phyloP scores from a whole-genome alignment of 2,329 filamentous ascomycete genomes.

The Aspergillus pseudoviridinutans region DNA sequence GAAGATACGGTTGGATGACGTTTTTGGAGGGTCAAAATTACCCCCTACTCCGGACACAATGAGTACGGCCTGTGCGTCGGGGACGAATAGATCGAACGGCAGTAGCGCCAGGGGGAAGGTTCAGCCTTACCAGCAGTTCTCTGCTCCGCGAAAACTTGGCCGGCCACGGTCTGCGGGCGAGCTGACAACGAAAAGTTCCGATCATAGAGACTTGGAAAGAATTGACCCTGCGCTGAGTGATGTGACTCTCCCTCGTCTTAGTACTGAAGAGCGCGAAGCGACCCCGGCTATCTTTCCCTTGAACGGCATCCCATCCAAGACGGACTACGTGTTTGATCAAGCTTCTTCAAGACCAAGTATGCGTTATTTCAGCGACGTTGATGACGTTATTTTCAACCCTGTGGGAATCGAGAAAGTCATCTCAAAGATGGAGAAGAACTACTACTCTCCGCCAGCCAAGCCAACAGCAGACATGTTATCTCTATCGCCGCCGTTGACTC shows the following conservation, averaged over 20 bases:
- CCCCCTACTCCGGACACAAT: conserved; percentile 44
- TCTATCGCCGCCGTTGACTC: conserved; percentile 33
- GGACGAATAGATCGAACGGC: conserved; percentile 30
- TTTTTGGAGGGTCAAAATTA: conserved; percentile 33
- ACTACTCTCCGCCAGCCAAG: conserved; percentile 17
- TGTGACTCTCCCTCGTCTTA: conserved; percentile 21
- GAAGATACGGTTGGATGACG: conserved; percentile 26
- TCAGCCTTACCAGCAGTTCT: conserved; percentile 19
- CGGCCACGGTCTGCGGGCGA: conserved; percentile 35
- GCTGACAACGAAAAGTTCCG: conserved; percentile 28
- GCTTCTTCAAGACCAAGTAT: conserved; percentile 19
- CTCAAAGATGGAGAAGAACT: conserved; percentile 19
- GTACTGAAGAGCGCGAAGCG: conserved; percentile 16
- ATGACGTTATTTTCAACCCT: conserved; percentile 18
- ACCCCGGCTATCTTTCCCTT: conserved; percentile 32
- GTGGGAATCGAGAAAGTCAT: conserved; percentile 18
- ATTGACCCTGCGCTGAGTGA: conserved; percentile 33
- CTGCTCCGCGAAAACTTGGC: conserved; percentile 17
- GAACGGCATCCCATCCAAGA: conserved; percentile 24
- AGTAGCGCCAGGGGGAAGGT: conserved; percentile 31
- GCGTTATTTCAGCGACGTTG: conserved; percentile 14
- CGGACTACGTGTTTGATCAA: conserved; percentile 21
- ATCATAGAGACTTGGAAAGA: conserved; percentile 27
- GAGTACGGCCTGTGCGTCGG: conserved; percentile 35
- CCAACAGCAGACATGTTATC: conserved; percentile 6